phyloP scores from a whole-genome alignment of 352 stramenopile genomes.

The Pythium aquatile region DNA sequence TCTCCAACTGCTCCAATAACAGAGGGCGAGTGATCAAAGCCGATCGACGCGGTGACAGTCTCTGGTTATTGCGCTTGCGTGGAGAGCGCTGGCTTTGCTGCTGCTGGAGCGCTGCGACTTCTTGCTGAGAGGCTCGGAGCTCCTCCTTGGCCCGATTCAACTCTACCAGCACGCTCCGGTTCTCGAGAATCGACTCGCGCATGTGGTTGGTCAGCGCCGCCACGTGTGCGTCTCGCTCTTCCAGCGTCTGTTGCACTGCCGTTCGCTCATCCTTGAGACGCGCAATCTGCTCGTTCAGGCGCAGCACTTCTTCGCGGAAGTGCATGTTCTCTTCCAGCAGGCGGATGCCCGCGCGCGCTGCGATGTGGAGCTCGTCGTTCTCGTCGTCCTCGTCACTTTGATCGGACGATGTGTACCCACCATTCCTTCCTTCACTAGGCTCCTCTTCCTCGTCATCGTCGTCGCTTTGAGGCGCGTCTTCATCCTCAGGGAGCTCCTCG shows the following conservation, averaged over 20 bases:
- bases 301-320: constrained; percentile 52
- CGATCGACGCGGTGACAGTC: constrained; percentile 11
- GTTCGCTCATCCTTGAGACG: constrained; percentile 38
- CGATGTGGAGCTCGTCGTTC: constrained; percentile 50
- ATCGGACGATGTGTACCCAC: not conserved
- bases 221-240: constrained; percentile 41
- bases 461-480: not conserved
- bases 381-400: constrained; percentile 32
- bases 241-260: constrained; percentile 36
- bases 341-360: constrained; percentile 61
- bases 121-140: constrained; percentile 15
- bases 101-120: constrained; percentile 19
- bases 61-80: constrained; percentile 5
- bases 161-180: constrained; percentile 44
- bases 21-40: not conserved
- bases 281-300: constrained; percentile 43
- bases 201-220: constrained; percentile 41
- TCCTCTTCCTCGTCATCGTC: not conserved
- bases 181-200: constrained; percentile 59
- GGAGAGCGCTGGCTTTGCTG: constrained; percentile 21
- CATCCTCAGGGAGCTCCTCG: not conserved
- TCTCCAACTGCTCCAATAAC: constrained; percentile 9
- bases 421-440: not conserved
- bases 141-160: constrained; percentile 43
- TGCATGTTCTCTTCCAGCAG: constrained; percentile 72